Conservation (phyloP, 1,284 basidiomycete species). For the Caloboletus firmus region DNA sequence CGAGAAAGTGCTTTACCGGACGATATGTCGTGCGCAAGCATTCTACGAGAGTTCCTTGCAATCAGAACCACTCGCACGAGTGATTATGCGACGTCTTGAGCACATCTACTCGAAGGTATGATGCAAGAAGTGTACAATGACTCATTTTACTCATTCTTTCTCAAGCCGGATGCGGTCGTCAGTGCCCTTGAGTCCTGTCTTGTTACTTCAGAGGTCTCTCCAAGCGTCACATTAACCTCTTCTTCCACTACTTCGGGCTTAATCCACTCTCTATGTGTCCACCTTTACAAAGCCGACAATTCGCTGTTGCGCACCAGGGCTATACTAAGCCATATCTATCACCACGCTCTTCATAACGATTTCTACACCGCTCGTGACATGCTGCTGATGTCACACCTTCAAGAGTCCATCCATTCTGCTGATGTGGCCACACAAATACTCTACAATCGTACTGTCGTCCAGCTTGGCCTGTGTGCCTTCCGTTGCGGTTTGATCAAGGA, state of each 20-base stretch:
- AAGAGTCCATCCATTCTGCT: constrained; percentile 93
- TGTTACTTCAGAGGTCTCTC: constrained; percentile 55
- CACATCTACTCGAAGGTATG: constrained; percentile 96
- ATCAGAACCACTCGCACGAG: constrained; percentile 79
- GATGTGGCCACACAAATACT: constrained; percentile 98
- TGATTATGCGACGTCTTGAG: constrained; percentile 93
- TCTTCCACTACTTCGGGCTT: constrained; percentile 67
- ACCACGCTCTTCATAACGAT: constrained; percentile 94
- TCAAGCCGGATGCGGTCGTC: constrained; percentile 89
- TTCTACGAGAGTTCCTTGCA: constrained; percentile 84
- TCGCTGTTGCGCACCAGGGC: constrained; percentile 93
- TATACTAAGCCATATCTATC: constrained; percentile 97
- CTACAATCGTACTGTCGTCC: constrained; percentile 97
- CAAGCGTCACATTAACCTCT: constrained; percentile 56
- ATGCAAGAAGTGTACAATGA: neutral
- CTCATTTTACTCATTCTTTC: constrained; percentile 10
- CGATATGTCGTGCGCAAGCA: constrained; percentile 88
- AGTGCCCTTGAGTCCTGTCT: constrained; percentile 82
- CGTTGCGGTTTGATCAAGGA: constrained; percentile 93
- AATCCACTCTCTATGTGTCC: constrained; percentile 86
- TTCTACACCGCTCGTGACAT: constrained; percentile 98
- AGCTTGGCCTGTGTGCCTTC: constrained; percentile 97
- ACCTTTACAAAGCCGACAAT: constrained; percentile 91
- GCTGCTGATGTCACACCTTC: constrained; percentile 98
- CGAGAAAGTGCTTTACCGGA: constrained; percentile 92